Evolutionary conservation across 331 rosid genomes (phyloP).

Genomic region (Prunus yedoensis): DNA sequence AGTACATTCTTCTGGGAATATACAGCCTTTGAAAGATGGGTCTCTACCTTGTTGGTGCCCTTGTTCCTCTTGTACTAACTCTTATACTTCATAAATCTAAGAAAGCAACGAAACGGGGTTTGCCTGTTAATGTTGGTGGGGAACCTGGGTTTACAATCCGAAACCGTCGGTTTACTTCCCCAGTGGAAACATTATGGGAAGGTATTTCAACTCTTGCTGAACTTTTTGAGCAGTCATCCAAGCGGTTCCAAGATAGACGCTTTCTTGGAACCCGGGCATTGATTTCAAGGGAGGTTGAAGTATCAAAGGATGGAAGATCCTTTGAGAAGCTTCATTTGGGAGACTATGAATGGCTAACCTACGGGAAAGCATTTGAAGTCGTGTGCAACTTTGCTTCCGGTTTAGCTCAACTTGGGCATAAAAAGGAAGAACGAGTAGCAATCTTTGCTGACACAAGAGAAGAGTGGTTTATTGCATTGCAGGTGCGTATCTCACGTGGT

Average conservation of each 20-base stretch:
- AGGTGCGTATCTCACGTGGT: slow-evolving; percentile 50
- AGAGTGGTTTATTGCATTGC: slow-evolving; percentile 86
- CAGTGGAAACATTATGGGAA: slow-evolving; percentile 61
- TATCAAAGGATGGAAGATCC: slow-evolving; percentile 50
- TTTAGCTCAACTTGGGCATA: slow-evolving; percentile 59
- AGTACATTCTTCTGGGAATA: background rate
- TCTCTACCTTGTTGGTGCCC: slow-evolving; percentile 50
- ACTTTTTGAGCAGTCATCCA: slow-evolving; percentile 74
- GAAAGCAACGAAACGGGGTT: slow-evolving; percentile 53
- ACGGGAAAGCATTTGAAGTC: slow-evolving; percentile 55
- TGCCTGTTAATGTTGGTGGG: slow-evolving; percentile 58
- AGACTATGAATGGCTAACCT: slow-evolving; percentile 75
- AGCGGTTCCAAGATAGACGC: slow-evolving; percentile 31
- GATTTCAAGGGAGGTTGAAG: slow-evolving; percentile 56
- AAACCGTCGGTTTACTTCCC: slow-evolving; percentile 44
- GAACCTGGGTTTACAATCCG: slow-evolving; percentile 61
- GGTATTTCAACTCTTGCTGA: slow-evolving; percentile 73
- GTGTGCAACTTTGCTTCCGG: slow-evolving; percentile 72
- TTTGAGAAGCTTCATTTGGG: slow-evolving; percentile 85
- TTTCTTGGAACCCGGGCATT: slow-evolving; percentile 76
- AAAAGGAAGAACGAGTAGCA: slow-evolving; percentile 63
- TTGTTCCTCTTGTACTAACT: slow-evolving; percentile 62
- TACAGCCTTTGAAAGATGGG: slow-evolving; percentile 42
- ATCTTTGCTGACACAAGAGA: slow-evolving; percentile 84
- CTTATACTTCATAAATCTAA: slow-evolving; percentile 47